Base-by-base conservation (phyloP, 495 filamentous ascomycete genomes). In the Penicillium bovifimosum region DNA sequence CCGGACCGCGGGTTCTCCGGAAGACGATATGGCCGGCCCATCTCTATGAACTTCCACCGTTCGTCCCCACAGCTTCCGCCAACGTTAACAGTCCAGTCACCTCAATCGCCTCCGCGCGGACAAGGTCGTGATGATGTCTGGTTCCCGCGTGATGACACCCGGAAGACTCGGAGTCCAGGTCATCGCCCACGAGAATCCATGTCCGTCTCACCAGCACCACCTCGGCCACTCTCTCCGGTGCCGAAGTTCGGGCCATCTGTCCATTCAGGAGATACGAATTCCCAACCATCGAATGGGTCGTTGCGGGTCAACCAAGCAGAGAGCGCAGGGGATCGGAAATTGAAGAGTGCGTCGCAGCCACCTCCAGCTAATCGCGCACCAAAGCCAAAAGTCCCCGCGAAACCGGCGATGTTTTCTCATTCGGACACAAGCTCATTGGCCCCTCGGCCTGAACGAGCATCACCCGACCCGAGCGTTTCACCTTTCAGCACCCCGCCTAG, bases 401-500 rank as follows among this genome's bases (percentile, higher is more conserved):
- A 77, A 58, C 77, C 76, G 0, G 58, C 66, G 0, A 60, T 60
- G 24, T 53, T 75, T 39, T 60, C 70, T 9, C 63, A 71, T 11
- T 58, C 57, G 4, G 68, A 72, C 46, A 42, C 48, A 6, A 50
- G 40, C 9, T 56, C 61, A 0, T 60, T 77, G 26, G 65, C 73
- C 26, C 76, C 76, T n/a, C 60, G 40, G 9, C 45, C 58, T 13
- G 71, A 73, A 7, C 56, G 46, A 17, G 42, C 54, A n/a, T 61
- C 68, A 16, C 62, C 70, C 5, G 78, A 77, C 9, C 78, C 80
- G n/a, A 71, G 72, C 31, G 72, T 86, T 0, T 96, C 93, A 6
- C 92, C 93, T 0, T 96, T 98, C 61, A 91, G 76, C 66, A 96
- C 91, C 28, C 92, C 91, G 9, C 91, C 92, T 11, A 85, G 83